phyloP scores from a whole-genome alignment of 768 basidiomycete genomes.

The Podaxis sp. region DNA sequence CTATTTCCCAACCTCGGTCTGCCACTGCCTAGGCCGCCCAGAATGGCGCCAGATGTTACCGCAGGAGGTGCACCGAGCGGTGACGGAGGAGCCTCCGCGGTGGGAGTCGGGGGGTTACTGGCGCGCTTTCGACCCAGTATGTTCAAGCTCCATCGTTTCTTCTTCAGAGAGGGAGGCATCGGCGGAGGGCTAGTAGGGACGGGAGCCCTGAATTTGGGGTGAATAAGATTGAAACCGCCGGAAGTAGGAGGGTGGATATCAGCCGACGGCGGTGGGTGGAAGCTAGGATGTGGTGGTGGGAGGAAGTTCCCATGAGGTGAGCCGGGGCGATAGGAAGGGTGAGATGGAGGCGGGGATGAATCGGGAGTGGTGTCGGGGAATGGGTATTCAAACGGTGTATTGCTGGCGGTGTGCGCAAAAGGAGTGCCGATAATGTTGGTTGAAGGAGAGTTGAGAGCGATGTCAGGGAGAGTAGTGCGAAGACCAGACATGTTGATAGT shows the following conservation, averaged over 20 bases:
- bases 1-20: conserved; percentile 10
- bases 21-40: conserved; percentile 9
- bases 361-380: conserved; percentile 22
- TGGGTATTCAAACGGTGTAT: conserved; percentile 28
- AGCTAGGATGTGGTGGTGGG: background rate
- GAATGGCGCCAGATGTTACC: conserved; percentile 4
- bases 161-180: conserved; percentile 13
- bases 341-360: conserved; percentile 13
- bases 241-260: background rate
- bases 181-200: conserved; percentile 8
- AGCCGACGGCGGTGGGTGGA: conserved; percentile 1
- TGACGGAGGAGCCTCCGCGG: conserved; percentile 3
- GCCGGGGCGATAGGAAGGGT: conserved; percentile 10
- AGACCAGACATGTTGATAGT: conserved; percentile 22
- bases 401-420: conserved; percentile 22
- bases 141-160: conserved; percentile 13
- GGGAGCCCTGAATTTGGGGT: conserved; percentile 6
- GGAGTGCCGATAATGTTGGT: conserved; percentile 30
- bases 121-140: background rate
- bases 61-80: conserved; percentile 5
- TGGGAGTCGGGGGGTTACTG: conserved; percentile 11
- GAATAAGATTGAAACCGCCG: background rate
- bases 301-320: conserved; percentile 6
- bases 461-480: conserved; percentile 22
- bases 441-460: conserved; percentile 25